phyloP scores from a whole-genome alignment of 2,329 filamentous ascomycete genomes.

The Trichoderma cornu-damae region DNA sequence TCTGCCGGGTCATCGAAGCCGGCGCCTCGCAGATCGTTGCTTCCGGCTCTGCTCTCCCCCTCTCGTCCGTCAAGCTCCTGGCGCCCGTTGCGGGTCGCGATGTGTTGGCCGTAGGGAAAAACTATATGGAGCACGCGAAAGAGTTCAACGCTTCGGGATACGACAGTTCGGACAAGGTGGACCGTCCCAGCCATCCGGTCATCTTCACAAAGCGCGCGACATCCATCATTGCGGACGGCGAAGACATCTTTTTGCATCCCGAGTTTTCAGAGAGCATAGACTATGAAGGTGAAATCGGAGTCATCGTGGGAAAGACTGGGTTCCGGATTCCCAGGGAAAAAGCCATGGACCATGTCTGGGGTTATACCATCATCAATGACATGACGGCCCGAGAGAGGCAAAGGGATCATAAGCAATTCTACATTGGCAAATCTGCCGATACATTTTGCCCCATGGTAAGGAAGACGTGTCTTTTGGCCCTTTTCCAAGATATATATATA shows the following conservation, averaged over 20 bases:
- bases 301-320: slow-evolving; percentile 5
- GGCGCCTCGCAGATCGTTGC: background rate
- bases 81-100: background rate
- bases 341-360: slow-evolving; percentile 12
- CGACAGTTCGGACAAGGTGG: slow-evolving; percentile 12
- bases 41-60: background rate
- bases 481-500: too few species aligned
- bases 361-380: slow-evolving; percentile 14
- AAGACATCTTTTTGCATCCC: background rate
- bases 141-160: slow-evolving; percentile 8
- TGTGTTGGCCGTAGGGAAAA: slow-evolving; percentile 7
- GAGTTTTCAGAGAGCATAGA: slow-evolving; percentile 1
- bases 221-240: slow-evolving; percentile 5
- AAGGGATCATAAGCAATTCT: slow-evolving; percentile 9
- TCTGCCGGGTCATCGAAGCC: slow-evolving; percentile 11
- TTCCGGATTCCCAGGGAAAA: slow-evolving; percentile 9
- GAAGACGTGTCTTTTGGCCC: background rate
- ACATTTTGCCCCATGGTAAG: slow-evolving; percentile 11
- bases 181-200: slow-evolving; percentile 1
- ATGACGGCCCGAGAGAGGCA: slow-evolving; percentile 8
- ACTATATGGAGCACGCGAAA: slow-evolving; percentile 13
- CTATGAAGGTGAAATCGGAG: slow-evolving; percentile 13
- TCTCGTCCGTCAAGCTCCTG: slow-evolving; percentile 4
- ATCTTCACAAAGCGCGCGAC: slow-evolving; percentile 15
- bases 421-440: slow-evolving; percentile 11